Percentiles rank a stretch among this genome's conserved stretches.
Evolutionary conservation across 179 eudicot species (phyloP).

Genomic region (Corrigiola litoralis): DNA sequence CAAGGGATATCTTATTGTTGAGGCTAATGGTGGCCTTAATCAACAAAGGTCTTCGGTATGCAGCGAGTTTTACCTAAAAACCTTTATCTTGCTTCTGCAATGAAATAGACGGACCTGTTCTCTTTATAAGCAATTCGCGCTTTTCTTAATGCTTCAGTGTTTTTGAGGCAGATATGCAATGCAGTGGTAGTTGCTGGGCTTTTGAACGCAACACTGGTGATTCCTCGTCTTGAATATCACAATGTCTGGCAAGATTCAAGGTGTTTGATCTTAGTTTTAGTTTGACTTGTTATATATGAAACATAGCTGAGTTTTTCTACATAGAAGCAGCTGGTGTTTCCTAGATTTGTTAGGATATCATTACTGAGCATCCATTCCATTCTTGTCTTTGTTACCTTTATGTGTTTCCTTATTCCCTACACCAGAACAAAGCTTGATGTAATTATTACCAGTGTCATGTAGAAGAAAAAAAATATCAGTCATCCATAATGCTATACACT

Average conservation of each 20-base stretch:
- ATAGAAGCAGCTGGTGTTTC: no score
- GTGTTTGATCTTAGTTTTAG: constrained; percentile 22
- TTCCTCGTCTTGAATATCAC: constrained; percentile 70
- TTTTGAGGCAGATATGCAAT: constrained; percentile 67
- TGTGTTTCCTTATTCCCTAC: no score
- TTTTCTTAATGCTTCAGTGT: neutral
- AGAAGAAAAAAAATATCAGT: no score
- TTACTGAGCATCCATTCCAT: no score
- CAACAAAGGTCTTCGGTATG: constrained; percentile 85
- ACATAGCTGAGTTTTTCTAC: no score
- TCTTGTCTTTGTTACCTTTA: no score
- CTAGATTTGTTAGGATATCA: no score
- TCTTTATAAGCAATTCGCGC: neutral
- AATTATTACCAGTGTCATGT: no score
- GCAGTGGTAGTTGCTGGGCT: constrained; percentile 86
- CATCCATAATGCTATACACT: no score
- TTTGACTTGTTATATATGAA: neutral
- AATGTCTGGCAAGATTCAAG: constrained; percentile 84
- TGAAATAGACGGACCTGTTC: neutral
- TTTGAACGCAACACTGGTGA: constrained; percentile 61
- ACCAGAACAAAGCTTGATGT: no score
- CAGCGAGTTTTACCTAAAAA: neutral
- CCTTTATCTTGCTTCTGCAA: neutral
- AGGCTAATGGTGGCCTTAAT: constrained; percentile 89
- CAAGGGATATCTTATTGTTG: constrained; percentile 56